Base-by-base conservation (phyloP, 148 eudicot species). In the Rhododendron ferrugineum region DNA sequence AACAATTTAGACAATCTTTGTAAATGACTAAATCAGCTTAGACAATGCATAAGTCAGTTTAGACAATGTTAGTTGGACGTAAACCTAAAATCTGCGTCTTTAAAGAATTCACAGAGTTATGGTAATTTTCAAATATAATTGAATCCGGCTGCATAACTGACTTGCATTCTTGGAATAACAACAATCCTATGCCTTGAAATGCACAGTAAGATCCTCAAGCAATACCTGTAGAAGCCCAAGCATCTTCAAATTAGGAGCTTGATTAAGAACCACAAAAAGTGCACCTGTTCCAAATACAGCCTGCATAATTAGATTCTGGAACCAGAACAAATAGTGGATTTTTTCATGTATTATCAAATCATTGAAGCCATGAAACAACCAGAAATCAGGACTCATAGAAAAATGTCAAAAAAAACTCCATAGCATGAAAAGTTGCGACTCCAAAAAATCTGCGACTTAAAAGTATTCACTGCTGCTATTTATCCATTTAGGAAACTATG, bases 201-300 rank as follows among this genome's bases (percentile, higher is more conserved):
- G 3, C 9, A 23, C 23, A 82, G 44, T 82, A 60, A n/a, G 42
- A 81, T 28, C 26, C 34, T 54, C 6, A 37, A 85, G 32, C 49
- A 44, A 47, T 85, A 90, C 99, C 98, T 97, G 99, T 87, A 97
- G 89, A 82, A 97, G 91, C 83, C 98, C 99, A 78, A 97, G 98
- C 93, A 94, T 94, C 93, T 95, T 97, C 92, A 97, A 83, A 85
- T 97, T 95, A 50, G 99, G 98, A 84, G 98, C 91, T 84, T 87
- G 83, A 89, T 88, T 93, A 77, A 97, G 90, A 82, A 97, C 90
- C 86, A 97, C 99, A 89, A 95, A 87, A 84, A 97, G 93, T 79
- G 99, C 98, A 90, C 98, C 98, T 95, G 92, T 85, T 88, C 82
- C 79, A 80, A 84, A 91, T 78, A 26, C 83, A 91, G 20, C 49